Evolutionary conservation across 1,284 basidiomycete genomes (phyloP).

Genomic region (Hypsizygus ulmarius): DNA sequence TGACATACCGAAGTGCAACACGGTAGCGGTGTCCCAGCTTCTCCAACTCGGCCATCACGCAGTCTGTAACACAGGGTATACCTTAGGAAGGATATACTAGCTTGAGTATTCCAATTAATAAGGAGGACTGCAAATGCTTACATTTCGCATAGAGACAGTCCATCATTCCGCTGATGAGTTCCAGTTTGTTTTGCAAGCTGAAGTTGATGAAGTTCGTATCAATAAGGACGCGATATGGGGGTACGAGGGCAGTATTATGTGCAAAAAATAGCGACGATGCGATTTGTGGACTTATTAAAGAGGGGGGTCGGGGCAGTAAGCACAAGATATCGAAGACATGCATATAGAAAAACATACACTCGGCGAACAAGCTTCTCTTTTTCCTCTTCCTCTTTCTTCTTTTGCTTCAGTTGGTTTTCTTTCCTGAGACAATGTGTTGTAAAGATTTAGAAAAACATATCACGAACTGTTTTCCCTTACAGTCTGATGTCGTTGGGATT

Average conservation of each 20-base stretch:
- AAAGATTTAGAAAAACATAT: constrained; percentile 5
- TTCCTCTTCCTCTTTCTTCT: constrained; percentile 72
- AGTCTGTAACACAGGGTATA: constrained; percentile 98
- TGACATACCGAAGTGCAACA: constrained; percentile 80
- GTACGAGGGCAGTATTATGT: constrained; percentile 94
- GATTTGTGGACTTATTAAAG: constrained; percentile 61
- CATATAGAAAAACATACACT: constrained; percentile 48
- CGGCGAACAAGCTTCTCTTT: constrained; percentile 71
- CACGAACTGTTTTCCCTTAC: constrained; percentile 47
- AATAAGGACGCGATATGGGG: constrained; percentile 95
- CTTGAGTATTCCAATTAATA: constrained; percentile 2
- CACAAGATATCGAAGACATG: constrained; percentile 8
- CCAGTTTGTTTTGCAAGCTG: constrained; percentile 96
- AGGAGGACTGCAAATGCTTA: constrained; percentile 36
- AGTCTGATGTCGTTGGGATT: constrained; percentile 93
- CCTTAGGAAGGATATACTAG: constrained; percentile 46
- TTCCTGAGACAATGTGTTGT: constrained; percentile 46
- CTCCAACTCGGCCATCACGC: constrained; percentile 97
- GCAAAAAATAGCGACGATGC: constrained; percentile 93
- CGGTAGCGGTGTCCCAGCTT: constrained; percentile 96
- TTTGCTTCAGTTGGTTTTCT: constrained; percentile 78
- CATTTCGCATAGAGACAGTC: constrained; percentile 99
- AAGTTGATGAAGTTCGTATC: constrained; percentile 99
- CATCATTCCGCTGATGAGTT: constrained; percentile 98
- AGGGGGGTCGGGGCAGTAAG: constrained; percentile 21